A percentile compares a stretch with the other conserved stretches of the same genome.
These are phyloP conservation scores for Pulveroboletus sp. DNA, from an alignment of 768 basidiomycete species.

Conservation along the genomic window DNA sequence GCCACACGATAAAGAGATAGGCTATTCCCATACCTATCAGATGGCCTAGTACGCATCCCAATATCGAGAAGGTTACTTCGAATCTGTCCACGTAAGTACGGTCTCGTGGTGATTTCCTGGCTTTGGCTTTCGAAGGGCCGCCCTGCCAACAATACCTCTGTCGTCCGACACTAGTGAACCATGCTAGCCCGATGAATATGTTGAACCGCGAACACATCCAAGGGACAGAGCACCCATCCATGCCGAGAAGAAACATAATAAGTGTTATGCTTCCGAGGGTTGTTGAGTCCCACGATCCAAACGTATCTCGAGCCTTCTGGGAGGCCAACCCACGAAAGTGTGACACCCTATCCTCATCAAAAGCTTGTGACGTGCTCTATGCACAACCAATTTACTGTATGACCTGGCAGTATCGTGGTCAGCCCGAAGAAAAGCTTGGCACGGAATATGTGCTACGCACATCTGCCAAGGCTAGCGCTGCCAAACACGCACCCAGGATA, in stretches of 20 bases:
- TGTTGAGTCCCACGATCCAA: slow-evolving; percentile 60
- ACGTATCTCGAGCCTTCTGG: slow-evolving; percentile 50
- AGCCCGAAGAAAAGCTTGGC: background rate
- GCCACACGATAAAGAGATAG: slow-evolving; percentile 4
- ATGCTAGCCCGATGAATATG: slow-evolving; percentile 39
- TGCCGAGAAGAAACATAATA: slow-evolving; percentile 48
- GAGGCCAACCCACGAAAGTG: slow-evolving; percentile 51
- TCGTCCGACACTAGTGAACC: slow-evolving; percentile 52
- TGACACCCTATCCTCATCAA: slow-evolving; percentile 41
- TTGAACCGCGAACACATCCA: slow-evolving; percentile 3
- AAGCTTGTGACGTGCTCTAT: background rate
- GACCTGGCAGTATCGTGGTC: slow-evolving; percentile 34
- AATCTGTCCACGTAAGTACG: background rate
- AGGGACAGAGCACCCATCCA: slow-evolving; percentile 38
- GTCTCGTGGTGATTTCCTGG: background rate
- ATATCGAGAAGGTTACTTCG: background rate
- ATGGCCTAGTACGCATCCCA: background rate
- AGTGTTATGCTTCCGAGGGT: slow-evolving; percentile 76
- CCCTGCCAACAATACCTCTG: slow-evolving; percentile 37
- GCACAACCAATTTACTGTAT: slow-evolving; percentile 48
- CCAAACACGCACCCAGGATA: slow-evolving; percentile 57
- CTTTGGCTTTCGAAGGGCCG: no score
- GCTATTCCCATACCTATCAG: background rate
- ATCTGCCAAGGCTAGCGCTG: slow-evolving; percentile 64
- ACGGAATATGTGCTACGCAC: slow-evolving; percentile 37